Base-by-base conservation (phyloP, 768 basidiomycete species). In the Mycena maculata region DNA sequence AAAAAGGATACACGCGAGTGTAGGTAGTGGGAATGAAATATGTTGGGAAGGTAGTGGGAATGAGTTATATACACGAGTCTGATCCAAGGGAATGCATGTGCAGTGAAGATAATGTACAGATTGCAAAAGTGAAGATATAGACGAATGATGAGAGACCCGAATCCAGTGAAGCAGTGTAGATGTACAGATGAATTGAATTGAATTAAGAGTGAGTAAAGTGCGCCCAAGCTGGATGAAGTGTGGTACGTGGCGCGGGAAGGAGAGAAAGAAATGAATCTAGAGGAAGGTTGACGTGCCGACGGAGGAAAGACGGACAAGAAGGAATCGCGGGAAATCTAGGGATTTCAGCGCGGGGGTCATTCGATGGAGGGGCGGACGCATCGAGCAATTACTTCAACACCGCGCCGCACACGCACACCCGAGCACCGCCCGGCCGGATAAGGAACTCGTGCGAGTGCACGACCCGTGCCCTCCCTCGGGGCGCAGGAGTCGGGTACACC, bases 331-430 rank as follows among this genome's bases (percentile, higher is more conserved):
- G 41, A 15, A n/a, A n/a, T n/a, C n/a, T n/a, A 18, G 41, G 9
- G 41, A 42, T 16, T 42, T 42, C 5, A 16, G 5, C 5, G 20
- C 18, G 13, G 41, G 41, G 9, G 16, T n/a, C 20, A 42, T 42
- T 42, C 41, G 16, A 9, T 42, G 18, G 6, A 15, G 16, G 41
- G 41, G 5, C 20, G 5, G 6, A 42, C 9, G 16, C 41, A 15
- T 48, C 22, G 16, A 23, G 54, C 23, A 49, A 48, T 47, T n/a
- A 31, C 45, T 31, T 27, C 50, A 50, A 54, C 25, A 48, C 3
- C 12, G 28, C 33, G 5, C 66, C 56, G 49, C 66, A 67, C 16
- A 20, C 49, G 49, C 66, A 67, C n/a, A 62, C 65, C 3, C 65
- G 59, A n/a, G 58, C 12, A 2, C 38, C 28, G 25, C 18, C 53